Evolutionary conservation across 2,329 filamentous ascomycete genomes (phyloP), one percentile per base, ranked within the genome.

Genomic region (Colletotrichum paranaense): DNA sequence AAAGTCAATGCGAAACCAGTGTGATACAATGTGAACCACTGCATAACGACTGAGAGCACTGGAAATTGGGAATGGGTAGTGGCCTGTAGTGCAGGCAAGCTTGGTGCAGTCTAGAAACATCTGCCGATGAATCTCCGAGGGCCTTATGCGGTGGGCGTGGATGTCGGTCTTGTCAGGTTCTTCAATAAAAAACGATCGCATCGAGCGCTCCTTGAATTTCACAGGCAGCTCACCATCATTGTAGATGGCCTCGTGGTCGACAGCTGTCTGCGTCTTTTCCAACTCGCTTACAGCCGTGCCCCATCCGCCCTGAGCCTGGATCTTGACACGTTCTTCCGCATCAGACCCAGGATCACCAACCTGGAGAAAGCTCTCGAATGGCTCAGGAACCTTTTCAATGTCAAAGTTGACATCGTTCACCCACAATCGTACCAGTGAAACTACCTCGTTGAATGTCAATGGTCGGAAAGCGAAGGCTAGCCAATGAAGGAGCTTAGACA

Each of bases 181-280:
- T n/a, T 77, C 74, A 1, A 62, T 75, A 26, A 81, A 81, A 19
- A 79, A 81, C 0, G 75, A 46, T 5, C 77, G 74, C 79, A 81
- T 80, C 0, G 79, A 80, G 0, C 80, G 76, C 28, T 80, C 80
- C 5, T 78, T 68, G 11, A 81, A 80, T 7, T 78, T 79, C 14
- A 81, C 77, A 0, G 76, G 76, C 1, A 81, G 68, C 1, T 66
- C 55, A 0, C 76, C 79, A 35, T 81, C 80, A 7, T 79, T 73
- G 14, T 80, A 81, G 3, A 75, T 59, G 1, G 75, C 28, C 19
- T 76, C 75, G 0, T 68, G 58, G 12, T 55, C 52, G 9, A 30
- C 26, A 0, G 9, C 2, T 30, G 28, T 53, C 2, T 55, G 28
- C 6, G 3, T n/a, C 2, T 79, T 72, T 12, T 77, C 76, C 16